A percentile compares a stretch with the other conserved stretches of the same genome.
Evolutionary conservation across 768 basidiomycete genomes (phyloP).

Genomic region (Hygrophorus pudorinus): DNA sequence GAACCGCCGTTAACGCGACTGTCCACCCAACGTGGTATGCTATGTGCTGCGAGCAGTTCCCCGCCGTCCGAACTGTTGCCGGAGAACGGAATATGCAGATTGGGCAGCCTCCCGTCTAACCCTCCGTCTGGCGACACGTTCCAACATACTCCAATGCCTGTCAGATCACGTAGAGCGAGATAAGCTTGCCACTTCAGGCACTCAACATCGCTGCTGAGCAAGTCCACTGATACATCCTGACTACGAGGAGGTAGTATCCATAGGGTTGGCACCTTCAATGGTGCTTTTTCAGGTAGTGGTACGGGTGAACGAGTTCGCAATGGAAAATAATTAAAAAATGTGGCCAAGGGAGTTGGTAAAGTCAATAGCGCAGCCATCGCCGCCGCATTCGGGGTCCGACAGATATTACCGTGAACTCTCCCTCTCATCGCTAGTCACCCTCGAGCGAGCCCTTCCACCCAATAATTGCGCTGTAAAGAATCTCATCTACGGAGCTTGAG

Average conservation of each 20-base stretch:
- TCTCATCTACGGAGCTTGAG: too few species aligned
- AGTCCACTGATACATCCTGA: constrained; percentile 11
- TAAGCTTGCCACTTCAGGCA: constrained; percentile 90
- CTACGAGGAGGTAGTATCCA: constrained; percentile 52
- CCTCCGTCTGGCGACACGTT: constrained; percentile 65
- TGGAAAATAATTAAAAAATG: constrained; percentile 52
- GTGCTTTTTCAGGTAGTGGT: constrained; percentile 16
- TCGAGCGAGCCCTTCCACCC: too few species aligned
- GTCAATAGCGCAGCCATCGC: background rate
- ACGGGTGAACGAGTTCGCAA: constrained; percentile 41
- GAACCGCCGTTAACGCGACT: constrained; percentile 26
- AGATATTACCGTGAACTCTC: too few species aligned
- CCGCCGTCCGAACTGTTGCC: constrained; percentile 23
- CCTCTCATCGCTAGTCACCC: too few species aligned
- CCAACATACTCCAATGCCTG: constrained; percentile 45
- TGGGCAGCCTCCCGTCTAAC: constrained; percentile 58
- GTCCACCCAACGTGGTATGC: constrained; percentile 72
- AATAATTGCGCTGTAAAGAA: too few species aligned
- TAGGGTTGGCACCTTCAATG: constrained; percentile 34
- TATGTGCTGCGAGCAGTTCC: constrained; percentile 51
- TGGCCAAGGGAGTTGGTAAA: constrained; percentile 30
- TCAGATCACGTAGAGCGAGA: constrained; percentile 55
- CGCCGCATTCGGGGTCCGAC: background rate
- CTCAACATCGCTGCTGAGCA: constrained; percentile 72
- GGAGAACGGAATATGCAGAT: constrained; percentile 45